Evolutionary conservation across 2,329 filamentous ascomycete species (phyloP).

Genomic region (Penicillium paneum): DNA sequence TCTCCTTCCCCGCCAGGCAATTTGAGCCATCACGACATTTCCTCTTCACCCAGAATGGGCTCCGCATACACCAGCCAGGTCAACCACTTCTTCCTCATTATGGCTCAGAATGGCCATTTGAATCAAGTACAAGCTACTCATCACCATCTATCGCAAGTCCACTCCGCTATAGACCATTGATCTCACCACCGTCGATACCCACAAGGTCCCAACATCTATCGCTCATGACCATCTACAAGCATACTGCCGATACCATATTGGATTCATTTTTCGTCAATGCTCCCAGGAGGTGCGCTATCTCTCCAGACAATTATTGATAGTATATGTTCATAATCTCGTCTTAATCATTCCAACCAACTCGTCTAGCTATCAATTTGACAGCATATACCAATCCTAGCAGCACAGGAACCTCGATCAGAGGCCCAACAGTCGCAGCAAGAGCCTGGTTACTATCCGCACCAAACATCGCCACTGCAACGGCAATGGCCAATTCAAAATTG

Average conservation of each 20-base stretch:
- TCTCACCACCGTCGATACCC: too few relatives aligned
- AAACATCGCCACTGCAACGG: constrained; percentile 78
- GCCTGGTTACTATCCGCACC: constrained; percentile 76
- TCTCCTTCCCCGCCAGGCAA: too few relatives aligned
- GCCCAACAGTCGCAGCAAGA: constrained; percentile 77
- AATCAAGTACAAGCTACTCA: too few relatives aligned
- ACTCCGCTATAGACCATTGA: too few relatives aligned
- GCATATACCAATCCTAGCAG: constrained; percentile 73
- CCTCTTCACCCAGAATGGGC: too few relatives aligned
- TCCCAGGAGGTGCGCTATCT: neutral
- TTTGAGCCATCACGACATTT: too few relatives aligned
- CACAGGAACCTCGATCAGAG: constrained; percentile 82
- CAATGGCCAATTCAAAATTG: constrained; percentile 90
- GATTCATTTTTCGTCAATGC: neutral
- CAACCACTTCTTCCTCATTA: too few relatives aligned
- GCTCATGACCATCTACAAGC: too few relatives aligned
- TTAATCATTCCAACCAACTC: constrained; percentile 17
- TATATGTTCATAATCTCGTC: neutral
- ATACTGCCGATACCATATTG: neutral
- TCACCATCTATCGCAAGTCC: too few relatives aligned
- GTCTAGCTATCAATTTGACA: constrained; percentile 45
- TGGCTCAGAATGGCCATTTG: too few relatives aligned
- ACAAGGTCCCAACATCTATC: too few relatives aligned
- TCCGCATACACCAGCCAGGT: too few relatives aligned
- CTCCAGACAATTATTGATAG: neutral